Conservation (phyloP, 2,329 filamentous ascomycete genomes). For the Apiospora phragmitis region DNA sequence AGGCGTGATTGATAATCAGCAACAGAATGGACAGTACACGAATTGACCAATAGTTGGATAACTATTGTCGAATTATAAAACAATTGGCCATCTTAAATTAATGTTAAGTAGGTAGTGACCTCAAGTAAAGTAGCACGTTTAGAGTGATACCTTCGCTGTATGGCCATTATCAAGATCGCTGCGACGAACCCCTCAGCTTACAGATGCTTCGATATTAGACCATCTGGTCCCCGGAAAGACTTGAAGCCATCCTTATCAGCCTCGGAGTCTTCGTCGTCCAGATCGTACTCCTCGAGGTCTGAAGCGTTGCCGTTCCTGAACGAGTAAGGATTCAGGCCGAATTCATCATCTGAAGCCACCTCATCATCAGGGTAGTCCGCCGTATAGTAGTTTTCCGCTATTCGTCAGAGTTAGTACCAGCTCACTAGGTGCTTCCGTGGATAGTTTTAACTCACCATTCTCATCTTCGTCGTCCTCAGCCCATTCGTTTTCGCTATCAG, state of each 20-base stretch:
- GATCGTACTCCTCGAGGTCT: conserved; percentile 55
- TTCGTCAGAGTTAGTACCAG: background rate
- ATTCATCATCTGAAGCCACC: conserved; percentile 70
- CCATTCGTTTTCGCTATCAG: conserved; percentile 62
- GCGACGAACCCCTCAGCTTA: conserved; percentile 13
- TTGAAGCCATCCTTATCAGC: conserved; percentile 23
- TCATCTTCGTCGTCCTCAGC: conserved; percentile 64
- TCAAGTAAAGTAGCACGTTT: background rate
- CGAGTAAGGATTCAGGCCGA: conserved; percentile 54
- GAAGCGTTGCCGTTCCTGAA: conserved; percentile 58
- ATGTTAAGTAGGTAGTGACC: background rate
- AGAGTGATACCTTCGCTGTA: background rate
- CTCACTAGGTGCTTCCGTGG: background rate
- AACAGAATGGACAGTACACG: no score
- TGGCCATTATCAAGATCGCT: background rate
- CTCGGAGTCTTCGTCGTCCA: conserved; percentile 36
- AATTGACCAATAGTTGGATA: no score
- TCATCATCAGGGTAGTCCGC: conserved; percentile 83
- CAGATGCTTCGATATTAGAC: conserved; percentile 31
- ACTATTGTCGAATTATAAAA: no score
- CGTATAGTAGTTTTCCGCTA: conserved; percentile 76
- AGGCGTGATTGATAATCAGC: no score
- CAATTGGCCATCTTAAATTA: background rate
- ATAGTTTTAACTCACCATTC: conserved; percentile 50
- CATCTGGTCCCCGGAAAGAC: conserved; percentile 40